Base-by-base conservation (phyloP, 306 rosid genomes). In the Malus orientalis region DNA sequence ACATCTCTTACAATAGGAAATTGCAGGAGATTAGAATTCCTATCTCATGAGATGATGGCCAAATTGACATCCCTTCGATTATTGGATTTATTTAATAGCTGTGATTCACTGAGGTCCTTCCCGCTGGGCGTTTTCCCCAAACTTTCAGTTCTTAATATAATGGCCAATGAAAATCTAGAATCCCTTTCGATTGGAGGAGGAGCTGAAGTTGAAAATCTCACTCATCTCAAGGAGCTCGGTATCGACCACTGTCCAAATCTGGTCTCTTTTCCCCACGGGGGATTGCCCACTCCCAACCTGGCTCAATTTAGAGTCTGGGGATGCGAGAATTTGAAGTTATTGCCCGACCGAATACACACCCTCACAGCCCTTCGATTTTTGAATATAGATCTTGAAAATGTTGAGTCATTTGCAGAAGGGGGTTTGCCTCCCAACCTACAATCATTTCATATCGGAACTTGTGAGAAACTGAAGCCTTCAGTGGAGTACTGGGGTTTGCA, bases 111-210 rank as follows among this genome's bases (percentile, higher is more conserved):
- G 15, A 33, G 70, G 27, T 10, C 9, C 70, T 36, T 65, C 47
- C 49, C 27, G 4, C 20, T 65, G 49, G 70, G 49, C 8, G 12
- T 33, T 65, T 9, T 65, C 30, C 69, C 69, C 69, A 9, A 65
- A 33, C 23, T 65, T 18, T 20, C 11, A 2, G 0, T 0, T 6
- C 40, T 62, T 62, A 0, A 0, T 0, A 62, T 62, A 25, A 25
- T 25, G 25, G 1, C 25, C 25, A 25, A 25, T 29, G 1, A 27
- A 16, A 62, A 62, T 62, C 71, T 86, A 11, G 80, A 81, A 76
- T 68, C 80, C 16, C 36, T 86, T 51, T 74, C 73, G 32, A 55
- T 73, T 78, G 33, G 29, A 2, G 73, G 70, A 54, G 2, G 73
- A 67, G 63, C 45, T 83, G 40, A 7, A 23, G n/a, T 0, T 60